These are phyloP conservation scores for Amauroascus verrucosus DNA, from an alignment of 2,329 filamentous ascomycete genomes.

Conservation along the genomic window DNA sequence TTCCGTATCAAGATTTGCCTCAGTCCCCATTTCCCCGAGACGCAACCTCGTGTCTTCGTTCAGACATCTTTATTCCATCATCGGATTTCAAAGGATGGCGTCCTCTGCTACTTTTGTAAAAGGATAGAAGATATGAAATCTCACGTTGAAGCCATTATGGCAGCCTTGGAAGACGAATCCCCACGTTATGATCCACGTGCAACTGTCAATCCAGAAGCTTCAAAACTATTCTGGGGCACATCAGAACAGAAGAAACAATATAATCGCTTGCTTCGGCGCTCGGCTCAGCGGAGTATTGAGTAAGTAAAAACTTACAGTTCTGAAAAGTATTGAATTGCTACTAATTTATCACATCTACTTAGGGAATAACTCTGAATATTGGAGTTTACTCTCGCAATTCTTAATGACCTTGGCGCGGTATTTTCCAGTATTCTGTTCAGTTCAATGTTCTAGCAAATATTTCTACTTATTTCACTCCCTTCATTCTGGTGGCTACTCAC, in stretches of 20 bases:
- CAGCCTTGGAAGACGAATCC: constrained; percentile 72
- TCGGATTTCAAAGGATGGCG: constrained; percentile 67
- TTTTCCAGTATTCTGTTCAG: not conserved
- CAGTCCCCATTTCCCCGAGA: constrained; percentile 74
- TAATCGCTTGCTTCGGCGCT: constrained; percentile 66
- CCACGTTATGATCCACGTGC: constrained; percentile 85
- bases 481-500: not conserved
- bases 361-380: not conserved
- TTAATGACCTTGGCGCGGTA: not conserved
- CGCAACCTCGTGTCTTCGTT: constrained; percentile 74
- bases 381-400: not conserved
- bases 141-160: constrained; percentile 75
- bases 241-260: constrained; percentile 73
- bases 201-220: constrained; percentile 74
- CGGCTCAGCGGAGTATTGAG: constrained; percentile 46
- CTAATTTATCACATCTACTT: no score
- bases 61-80: constrained; percentile 80
- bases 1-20: constrained; percentile 72
- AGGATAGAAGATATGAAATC: constrained; percentile 65
- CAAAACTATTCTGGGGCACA: constrained; percentile 75
- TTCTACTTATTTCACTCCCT: not conserved
- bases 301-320: constrained; percentile 17
- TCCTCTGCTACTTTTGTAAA: constrained; percentile 68
- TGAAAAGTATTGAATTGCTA: no score
- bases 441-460: not conserved